Conservation (phyloP, 805 yeast genomes). For the Candida insectorum region DNA sequence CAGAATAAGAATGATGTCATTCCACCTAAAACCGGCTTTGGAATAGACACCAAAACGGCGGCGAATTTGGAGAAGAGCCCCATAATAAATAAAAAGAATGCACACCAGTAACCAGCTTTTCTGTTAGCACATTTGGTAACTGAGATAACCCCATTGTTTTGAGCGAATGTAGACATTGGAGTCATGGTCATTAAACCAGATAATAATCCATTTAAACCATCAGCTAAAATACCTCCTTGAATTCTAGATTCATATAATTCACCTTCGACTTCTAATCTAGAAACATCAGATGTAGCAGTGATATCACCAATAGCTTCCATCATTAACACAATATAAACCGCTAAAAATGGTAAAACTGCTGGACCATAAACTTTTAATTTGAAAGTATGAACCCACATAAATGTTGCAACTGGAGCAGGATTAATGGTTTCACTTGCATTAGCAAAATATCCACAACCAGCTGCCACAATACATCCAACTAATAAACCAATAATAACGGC, state of each 20-base stretch:
- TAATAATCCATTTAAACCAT: conserved; percentile 75
- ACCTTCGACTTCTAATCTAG: conserved; percentile 82
- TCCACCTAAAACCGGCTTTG: conserved; percentile 62
- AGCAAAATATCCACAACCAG: conserved; percentile 81
- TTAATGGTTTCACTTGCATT: conserved; percentile 43
- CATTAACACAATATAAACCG: conserved; percentile 76
- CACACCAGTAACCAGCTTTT: conserved; percentile 75
- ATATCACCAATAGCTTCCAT: conserved; percentile 96
- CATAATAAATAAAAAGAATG: conserved; percentile 78
- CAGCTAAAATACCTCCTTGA: conserved; percentile 91
- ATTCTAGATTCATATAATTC: conserved; percentile 75
- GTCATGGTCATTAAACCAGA: conserved; percentile 80
- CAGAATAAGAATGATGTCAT: conserved; percentile 78
- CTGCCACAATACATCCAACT: conserved; percentile 89
- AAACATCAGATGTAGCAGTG: conserved; percentile 91
- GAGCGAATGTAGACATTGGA: conserved; percentile 93
- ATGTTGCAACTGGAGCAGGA: conserved; percentile 77
- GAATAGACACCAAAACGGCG: conserved; percentile 74
- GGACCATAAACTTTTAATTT: conserved; percentile 77
- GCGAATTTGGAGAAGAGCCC: conserved; percentile 86
- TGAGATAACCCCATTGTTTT: conserved; percentile 92
- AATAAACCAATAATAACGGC: conserved; percentile 84
- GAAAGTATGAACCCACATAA: conserved; percentile 87
- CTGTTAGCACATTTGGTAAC: conserved; percentile 90
- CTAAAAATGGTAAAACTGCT: conserved; percentile 77